phyloP scores from a whole-genome alignment of 2,329 filamentous ascomycete genomes.

The Leptographium wingfieldii region DNA sequence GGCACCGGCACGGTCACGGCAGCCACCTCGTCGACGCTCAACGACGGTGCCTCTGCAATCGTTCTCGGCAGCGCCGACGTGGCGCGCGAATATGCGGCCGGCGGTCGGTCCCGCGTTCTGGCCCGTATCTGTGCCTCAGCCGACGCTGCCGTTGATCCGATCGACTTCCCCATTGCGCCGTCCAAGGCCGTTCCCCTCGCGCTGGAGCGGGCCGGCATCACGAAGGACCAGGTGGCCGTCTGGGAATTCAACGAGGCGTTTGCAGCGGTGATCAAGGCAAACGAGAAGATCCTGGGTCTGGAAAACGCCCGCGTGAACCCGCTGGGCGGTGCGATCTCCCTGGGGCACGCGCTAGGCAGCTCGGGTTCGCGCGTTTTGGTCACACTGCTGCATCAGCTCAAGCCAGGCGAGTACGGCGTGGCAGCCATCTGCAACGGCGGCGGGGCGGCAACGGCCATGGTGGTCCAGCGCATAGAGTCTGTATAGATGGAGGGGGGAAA shows the following conservation, averaged over 20 bases:
- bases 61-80: slow-evolving; percentile 73
- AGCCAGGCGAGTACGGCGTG: slow-evolving; percentile 85
- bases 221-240: slow-evolving; percentile 77
- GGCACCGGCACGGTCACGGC: slow-evolving; percentile 86
- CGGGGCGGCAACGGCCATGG: slow-evolving; percentile 79
- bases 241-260: slow-evolving; percentile 99
- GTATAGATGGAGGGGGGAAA: slow-evolving; percentile 22
- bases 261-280: slow-evolving; percentile 87
- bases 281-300: slow-evolving; percentile 73
- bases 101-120: slow-evolving; percentile 56
- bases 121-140: slow-evolving; percentile 75
- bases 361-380: slow-evolving; percentile 85
- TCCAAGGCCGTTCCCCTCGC: slow-evolving; percentile 86
- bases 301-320: slow-evolving; percentile 72
- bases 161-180: slow-evolving; percentile 91
- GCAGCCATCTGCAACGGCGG: slow-evolving; percentile 97
- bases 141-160: slow-evolving; percentile 79
- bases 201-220: slow-evolving; percentile 77
- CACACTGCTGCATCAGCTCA: slow-evolving; percentile 80
- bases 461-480: slow-evolving; percentile 69
- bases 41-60: slow-evolving; percentile 84
- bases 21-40: slow-evolving; percentile 86
- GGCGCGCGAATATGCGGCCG: slow-evolving; percentile 64
- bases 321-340: slow-evolving; percentile 78
- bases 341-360: slow-evolving; percentile 87